phyloP scores from a whole-genome alignment of 2,329 filamentous ascomycete genomes.

The Amauroascus verrucosus region DNA sequence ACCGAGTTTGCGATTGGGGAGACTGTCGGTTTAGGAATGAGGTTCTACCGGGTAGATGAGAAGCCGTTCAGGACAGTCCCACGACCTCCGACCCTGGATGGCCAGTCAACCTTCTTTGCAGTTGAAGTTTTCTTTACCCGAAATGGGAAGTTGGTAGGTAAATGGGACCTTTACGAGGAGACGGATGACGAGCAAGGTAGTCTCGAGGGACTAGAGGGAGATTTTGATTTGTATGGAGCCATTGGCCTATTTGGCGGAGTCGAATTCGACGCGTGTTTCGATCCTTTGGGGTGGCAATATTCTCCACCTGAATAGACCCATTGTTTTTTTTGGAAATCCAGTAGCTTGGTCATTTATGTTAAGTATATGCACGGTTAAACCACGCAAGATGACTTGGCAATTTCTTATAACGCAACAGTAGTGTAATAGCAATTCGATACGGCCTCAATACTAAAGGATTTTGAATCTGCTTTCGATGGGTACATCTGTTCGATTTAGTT shows the following conservation, averaged over 20 bases:
- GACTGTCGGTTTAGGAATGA: slow-evolving; percentile 51
- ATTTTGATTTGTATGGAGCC: slow-evolving; percentile 54
- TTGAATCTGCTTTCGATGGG: no score
- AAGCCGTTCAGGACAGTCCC: slow-evolving; percentile 24
- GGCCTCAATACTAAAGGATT: no score
- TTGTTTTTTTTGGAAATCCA: neutral
- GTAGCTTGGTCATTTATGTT: neutral
- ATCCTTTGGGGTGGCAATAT: slow-evolving; percentile 41
- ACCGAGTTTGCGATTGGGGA: slow-evolving; percentile 44
- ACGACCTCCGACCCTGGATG: slow-evolving; percentile 1
- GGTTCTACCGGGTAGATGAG: slow-evolving; percentile 35
- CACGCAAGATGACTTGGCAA: no score
- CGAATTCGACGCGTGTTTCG: slow-evolving; percentile 49
- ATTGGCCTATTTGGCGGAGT: slow-evolving; percentile 53
- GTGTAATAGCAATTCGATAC: no score
- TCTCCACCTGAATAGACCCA: slow-evolving; percentile 15
- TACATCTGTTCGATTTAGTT: no score
- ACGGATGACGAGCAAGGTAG: slow-evolving; percentile 47
- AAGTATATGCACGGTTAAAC: no score
- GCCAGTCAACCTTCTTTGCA: slow-evolving; percentile 21
- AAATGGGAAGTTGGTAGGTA: slow-evolving; percentile 42
- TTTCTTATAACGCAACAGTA: no score
- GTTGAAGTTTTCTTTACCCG: slow-evolving; percentile 52
- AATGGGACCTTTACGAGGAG: slow-evolving; percentile 54
- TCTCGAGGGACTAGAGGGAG: slow-evolving; percentile 55